These are phyloP conservation scores for Tuber melanosporum DNA, from an alignment of 495 filamentous ascomycete genomes.

Conservation along the genomic window DNA sequence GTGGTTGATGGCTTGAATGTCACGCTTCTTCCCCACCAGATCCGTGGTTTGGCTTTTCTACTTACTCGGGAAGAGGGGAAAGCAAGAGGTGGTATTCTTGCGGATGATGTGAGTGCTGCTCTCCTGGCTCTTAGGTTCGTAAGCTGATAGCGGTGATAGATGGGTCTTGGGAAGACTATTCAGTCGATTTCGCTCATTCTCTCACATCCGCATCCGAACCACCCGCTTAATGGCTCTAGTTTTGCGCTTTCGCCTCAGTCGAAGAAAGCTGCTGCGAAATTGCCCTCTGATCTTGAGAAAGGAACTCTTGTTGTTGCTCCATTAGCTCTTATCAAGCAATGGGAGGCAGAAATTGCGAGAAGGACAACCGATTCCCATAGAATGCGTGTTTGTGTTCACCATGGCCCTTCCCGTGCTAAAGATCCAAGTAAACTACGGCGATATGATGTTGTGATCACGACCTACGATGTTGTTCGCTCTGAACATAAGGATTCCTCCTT, in stretches of 20 bases:
- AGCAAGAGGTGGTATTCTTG: slow-evolving; percentile 75
- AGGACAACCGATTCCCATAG: slow-evolving; percentile 62
- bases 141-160: slow-evolving; percentile 42
- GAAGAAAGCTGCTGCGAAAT: slow-evolving; percentile 52
- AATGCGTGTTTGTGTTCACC: slow-evolving; percentile 78
- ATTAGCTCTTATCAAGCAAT: slow-evolving; percentile 90
- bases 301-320: slow-evolving; percentile 91
- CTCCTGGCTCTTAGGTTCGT: not conserved
- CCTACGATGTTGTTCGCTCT: slow-evolving; percentile 88
- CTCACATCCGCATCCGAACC: slow-evolving; percentile 64
- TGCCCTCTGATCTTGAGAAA: slow-evolving; percentile 59
- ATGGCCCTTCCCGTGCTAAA: slow-evolving; percentile 79
- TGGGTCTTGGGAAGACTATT: slow-evolving; percentile 79
- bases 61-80: slow-evolving; percentile 74
- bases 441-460: slow-evolving; percentile 96
- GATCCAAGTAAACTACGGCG: slow-evolving; percentile 62
- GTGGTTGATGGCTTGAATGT: slow-evolving; percentile 78
- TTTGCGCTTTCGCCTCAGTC: slow-evolving; percentile 29
- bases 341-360: slow-evolving; percentile 83
- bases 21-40: slow-evolving; percentile 81
- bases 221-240: slow-evolving; percentile 45
- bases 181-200: slow-evolving; percentile 78
- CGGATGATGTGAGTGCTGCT: slow-evolving; percentile 57
- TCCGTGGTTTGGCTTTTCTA: slow-evolving; percentile 92
- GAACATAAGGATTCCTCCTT: slow-evolving; percentile 63